Evolutionary conservation across 176 grass and related monocot species (phyloP).

Genomic region (Oryza glaberrima): DNA sequence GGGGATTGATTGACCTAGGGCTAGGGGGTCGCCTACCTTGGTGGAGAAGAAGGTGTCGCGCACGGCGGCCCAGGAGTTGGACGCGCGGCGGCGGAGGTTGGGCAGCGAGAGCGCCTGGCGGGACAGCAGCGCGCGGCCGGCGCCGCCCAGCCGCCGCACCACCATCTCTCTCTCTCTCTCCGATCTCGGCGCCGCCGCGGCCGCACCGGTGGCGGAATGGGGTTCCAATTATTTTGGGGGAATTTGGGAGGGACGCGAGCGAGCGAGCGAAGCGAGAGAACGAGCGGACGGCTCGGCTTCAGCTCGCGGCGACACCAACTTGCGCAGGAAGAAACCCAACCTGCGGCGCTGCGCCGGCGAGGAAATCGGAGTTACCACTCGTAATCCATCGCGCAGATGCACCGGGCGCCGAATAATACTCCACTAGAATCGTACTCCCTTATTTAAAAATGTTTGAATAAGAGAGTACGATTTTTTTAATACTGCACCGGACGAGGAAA

Average conservation of each 20-base stretch:
- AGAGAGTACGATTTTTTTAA: too few species aligned
- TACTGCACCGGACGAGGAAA: too few species aligned
- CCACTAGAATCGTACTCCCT: too few species aligned
- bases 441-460: too few species aligned
- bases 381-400: too few species aligned
- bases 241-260: background rate
- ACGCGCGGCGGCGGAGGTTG: constrained; percentile 61
- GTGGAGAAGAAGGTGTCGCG: constrained; percentile 84
- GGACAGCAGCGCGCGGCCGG: constrained; percentile 47
- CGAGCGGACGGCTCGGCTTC: background rate
- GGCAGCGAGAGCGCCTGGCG: constrained; percentile 39
- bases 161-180: constrained; percentile 47
- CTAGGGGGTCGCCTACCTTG: constrained; percentile 49
- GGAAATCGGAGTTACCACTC: background rate
- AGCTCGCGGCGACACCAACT: constrained; percentile 27
- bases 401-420: too few species aligned
- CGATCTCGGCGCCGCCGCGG: background rate
- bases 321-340: background rate
- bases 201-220: background rate
- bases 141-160: constrained; percentile 62
- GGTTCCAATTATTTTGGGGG: background rate
- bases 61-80: constrained; percentile 75
- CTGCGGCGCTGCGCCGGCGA: background rate
- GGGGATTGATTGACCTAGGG: background rate
- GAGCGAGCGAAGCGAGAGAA: background rate